These are phyloP conservation scores for Acacia acuminata DNA, from an alignment of 306 rosid genomes.

Conservation along the genomic window DNA sequence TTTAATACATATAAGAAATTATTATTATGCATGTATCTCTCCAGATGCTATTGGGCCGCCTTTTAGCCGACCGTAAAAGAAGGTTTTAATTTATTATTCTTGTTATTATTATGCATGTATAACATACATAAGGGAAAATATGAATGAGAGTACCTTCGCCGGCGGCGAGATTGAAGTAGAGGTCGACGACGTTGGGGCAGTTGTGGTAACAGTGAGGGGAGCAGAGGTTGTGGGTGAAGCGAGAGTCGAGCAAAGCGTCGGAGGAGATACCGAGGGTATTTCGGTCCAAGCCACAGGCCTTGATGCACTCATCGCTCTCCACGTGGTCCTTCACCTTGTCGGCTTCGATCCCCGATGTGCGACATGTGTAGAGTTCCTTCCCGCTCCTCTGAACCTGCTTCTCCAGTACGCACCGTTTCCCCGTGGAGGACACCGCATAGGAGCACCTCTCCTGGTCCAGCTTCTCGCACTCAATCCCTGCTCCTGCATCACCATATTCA, in stretches of 20 bases:
- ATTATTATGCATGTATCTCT: too few relatives aligned
- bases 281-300: constrained; percentile 58
- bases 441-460: constrained; percentile 49
- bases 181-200: constrained; percentile 65
- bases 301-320: constrained; percentile 53
- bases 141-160: constrained; percentile 51
- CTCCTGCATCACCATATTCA: constrained; percentile 4
- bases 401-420: constrained; percentile 67
- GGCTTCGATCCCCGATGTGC: constrained; percentile 53
- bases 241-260: constrained; percentile 52
- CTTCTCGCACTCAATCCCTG: constrained; percentile 49
- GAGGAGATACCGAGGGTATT: constrained; percentile 58
- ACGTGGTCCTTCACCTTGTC: constrained; percentile 49
- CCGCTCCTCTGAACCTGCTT: constrained; percentile 56
- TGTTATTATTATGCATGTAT: too few relatives aligned
- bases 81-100: too few relatives aligned
- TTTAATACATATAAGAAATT: background rate
- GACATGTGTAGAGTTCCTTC: constrained; percentile 52
- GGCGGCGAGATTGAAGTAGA: constrained; percentile 72
- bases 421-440: constrained; percentile 56
- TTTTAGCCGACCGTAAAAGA: too few relatives aligned
- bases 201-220: constrained; percentile 49
- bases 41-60: too few relatives aligned
- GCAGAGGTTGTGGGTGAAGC: constrained; percentile 54
- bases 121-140: too few relatives aligned